phyloP scores from a whole-genome alignment of 176 grass and related monocot genomes.

The Oryza australiensis region DNA sequence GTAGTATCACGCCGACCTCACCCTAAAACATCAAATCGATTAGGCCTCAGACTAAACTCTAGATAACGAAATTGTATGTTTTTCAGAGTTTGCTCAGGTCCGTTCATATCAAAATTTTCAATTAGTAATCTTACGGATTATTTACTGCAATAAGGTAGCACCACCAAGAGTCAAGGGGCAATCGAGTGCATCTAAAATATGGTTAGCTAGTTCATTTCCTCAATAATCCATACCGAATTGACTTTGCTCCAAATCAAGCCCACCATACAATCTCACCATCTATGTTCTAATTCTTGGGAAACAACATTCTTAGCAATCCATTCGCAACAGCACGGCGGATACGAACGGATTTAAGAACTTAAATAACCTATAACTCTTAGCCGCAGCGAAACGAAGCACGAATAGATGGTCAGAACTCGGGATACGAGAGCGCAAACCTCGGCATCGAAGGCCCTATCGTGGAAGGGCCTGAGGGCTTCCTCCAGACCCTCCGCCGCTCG shows the following conservation, averaged over 20 bases:
- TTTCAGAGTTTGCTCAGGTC: not conserved
- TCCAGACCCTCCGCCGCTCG: constrained; percentile 27
- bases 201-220: not conserved
- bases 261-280: not conserved
- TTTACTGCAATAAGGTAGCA: not conserved
- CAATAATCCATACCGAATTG: not conserved
- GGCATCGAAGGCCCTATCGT: constrained; percentile 66
- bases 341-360: not conserved
- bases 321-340: not conserved
- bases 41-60: not conserved
- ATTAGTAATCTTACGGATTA: not conserved
- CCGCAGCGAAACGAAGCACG: not conserved
- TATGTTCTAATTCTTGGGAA: not conserved
- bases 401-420: not conserved
- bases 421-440: constrained; percentile 48
- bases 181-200: not conserved
- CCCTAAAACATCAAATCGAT: not conserved
- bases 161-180: not conserved
- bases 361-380: not conserved
- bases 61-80: not conserved
- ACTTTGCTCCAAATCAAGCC: not conserved
- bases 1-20: not conserved
- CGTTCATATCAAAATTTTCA: not conserved
- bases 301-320: not conserved
- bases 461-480: constrained; percentile 62